These are phyloP conservation scores for Nakazawaea ernobii DNA, from an alignment of 805 yeast species.

Conservation along the genomic window DNA sequence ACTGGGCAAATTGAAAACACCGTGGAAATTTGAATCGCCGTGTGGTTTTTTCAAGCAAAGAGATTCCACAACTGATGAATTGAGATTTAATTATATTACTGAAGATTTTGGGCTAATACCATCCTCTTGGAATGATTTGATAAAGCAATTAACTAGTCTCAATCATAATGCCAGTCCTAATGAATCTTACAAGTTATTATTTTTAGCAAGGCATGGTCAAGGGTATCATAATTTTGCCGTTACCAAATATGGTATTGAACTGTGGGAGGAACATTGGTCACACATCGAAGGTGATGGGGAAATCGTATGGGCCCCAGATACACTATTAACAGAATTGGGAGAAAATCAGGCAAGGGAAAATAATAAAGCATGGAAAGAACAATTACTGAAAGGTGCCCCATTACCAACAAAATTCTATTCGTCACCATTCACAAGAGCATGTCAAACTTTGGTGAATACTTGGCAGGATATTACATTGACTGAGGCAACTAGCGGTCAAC, in stretches of 20 bases:
- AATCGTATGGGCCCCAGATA: slow-evolving; percentile 54
- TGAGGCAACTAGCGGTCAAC: slow-evolving; percentile 15
- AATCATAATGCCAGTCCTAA: slow-evolving; percentile 29
- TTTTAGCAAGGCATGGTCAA: slow-evolving; percentile 65
- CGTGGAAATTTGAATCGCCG: slow-evolving; percentile 44
- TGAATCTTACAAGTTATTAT: slow-evolving; percentile 41
- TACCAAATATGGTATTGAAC: slow-evolving; percentile 45
- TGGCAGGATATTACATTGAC: slow-evolving; percentile 35
- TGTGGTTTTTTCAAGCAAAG: slow-evolving; percentile 46
- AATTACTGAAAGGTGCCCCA: slow-evolving; percentile 43
- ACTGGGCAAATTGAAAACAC: slow-evolving; percentile 23
- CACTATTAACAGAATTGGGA: slow-evolving; percentile 52
- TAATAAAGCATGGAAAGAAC: slow-evolving; percentile 34
- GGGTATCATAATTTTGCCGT: slow-evolving; percentile 60
- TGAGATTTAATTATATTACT: slow-evolving; percentile 34
- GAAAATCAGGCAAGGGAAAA: slow-evolving; percentile 48
- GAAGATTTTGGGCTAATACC: slow-evolving; percentile 39
- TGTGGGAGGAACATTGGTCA: slow-evolving; percentile 57
- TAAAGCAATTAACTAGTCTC: slow-evolving; percentile 27
- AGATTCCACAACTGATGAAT: slow-evolving; percentile 32
- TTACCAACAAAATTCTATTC: slow-evolving; percentile 51
- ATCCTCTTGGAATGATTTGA: slow-evolving; percentile 34
- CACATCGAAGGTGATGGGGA: slow-evolving; percentile 47
- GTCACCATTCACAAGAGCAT: slow-evolving; percentile 61
- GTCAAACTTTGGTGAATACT: slow-evolving; percentile 49